phyloP scores from a whole-genome alignment of 257 asterid species.

The Rauvolfia tetraphylla region DNA sequence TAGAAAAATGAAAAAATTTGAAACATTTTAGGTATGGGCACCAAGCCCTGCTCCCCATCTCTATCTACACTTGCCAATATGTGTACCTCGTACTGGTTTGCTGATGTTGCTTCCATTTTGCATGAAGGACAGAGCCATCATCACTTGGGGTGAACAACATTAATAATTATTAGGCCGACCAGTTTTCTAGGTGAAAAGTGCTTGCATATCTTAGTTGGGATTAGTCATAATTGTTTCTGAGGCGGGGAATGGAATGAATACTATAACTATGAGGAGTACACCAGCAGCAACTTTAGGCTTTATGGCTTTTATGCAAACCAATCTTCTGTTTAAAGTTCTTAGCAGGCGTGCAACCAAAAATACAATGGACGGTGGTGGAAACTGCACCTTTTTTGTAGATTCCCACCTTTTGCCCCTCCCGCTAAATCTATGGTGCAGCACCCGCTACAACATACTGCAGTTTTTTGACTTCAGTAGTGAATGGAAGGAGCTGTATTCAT shows the following conservation, averaged over 20 bases:
- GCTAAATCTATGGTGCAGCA: conserved; percentile 1
- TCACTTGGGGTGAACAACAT: no score
- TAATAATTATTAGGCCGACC: no score
- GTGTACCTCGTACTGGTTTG: no score
- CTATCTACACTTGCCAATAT: no score
- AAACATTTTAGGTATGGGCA: no score
- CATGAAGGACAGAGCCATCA: no score
- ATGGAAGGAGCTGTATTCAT: neutral
- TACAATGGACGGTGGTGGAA: conserved; percentile 15
- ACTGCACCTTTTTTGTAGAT: neutral
- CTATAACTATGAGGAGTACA: neutral
- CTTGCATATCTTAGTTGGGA: neutral
- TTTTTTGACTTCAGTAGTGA: neutral
- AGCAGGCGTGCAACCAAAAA: conserved; percentile 13
- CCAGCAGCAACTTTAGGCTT: neutral
- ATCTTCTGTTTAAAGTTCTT: neutral
- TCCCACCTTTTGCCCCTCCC: conserved; percentile 12
- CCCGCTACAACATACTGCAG: neutral
- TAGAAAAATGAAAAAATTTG: no score
- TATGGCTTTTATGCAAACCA: neutral
- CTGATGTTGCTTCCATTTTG: no score
- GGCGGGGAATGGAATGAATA: neutral
- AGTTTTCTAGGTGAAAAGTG: neutral
- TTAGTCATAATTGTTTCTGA: neutral
- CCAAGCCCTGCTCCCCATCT: no score